A percentile compares a stretch with the other conserved stretches of the same genome.
These are phyloP conservation scores for Solanum bulbocastanum DNA, from an alignment of 257 asterid species.

Conservation along the genomic window DNA sequence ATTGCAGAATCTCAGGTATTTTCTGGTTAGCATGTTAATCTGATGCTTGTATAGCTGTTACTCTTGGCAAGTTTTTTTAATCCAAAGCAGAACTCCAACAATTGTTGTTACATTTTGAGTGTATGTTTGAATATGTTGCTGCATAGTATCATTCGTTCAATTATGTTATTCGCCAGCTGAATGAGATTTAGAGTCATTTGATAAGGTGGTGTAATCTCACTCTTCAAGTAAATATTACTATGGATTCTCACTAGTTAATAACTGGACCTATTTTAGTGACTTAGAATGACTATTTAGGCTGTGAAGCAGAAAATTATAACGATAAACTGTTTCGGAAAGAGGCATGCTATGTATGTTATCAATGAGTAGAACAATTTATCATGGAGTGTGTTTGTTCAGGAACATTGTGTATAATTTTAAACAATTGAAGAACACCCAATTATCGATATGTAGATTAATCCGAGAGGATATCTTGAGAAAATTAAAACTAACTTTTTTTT, in stretches of 20 bases:
- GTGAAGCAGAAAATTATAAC: not conserved
- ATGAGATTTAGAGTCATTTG: not conserved
- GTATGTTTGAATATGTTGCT: not conserved
- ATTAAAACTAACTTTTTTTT: not conserved
- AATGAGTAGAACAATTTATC: not conserved
- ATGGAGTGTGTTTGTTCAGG: not conserved
- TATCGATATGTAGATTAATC: not conserved
- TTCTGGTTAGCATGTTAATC: constrained; percentile 3
- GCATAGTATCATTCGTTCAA: not conserved
- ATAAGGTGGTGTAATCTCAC: not conserved
- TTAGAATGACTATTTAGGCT: not conserved
- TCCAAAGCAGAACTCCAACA: not conserved
- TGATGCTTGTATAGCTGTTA: not conserved
- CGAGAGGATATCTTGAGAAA: not conserved
- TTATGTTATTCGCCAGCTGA: not conserved
- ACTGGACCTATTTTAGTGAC: not conserved
- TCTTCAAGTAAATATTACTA: not conserved
- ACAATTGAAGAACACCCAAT: not conserved
- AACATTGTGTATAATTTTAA: not conserved
- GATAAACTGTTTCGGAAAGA: not conserved
- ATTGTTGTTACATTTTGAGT: not conserved
- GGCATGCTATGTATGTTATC: not conserved
- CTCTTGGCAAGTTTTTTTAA: not conserved
- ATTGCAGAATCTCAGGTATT: constrained; percentile 97
- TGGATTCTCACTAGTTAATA: not conserved